A percentile compares a stretch with the other conserved stretches of the same genome.
Conservation (phyloP, 2,329 filamentous ascomycete species). For the Penicillium sp. region DNA sequence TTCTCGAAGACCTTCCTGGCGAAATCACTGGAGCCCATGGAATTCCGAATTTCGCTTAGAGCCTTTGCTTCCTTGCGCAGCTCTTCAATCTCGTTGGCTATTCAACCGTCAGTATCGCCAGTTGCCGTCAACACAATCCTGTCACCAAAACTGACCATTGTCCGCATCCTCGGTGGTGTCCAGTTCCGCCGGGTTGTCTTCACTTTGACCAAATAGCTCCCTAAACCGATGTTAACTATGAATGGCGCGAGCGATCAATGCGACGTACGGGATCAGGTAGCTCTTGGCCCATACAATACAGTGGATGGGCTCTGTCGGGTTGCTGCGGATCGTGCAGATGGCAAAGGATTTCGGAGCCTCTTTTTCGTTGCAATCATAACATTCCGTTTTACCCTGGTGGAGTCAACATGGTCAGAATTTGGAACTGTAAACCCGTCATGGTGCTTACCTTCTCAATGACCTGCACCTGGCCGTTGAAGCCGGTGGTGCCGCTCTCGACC, state of each 20-base stretch:
- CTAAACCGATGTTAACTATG: slow-evolving; percentile 34
- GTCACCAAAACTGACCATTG: slow-evolving; percentile 54
- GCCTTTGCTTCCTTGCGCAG: slow-evolving; percentile 77
- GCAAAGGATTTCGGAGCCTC: slow-evolving; percentile 88
- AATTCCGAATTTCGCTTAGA: slow-evolving; percentile 73
- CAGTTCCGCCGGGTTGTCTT: slow-evolving; percentile 74
- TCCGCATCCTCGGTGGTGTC: slow-evolving; percentile 76
- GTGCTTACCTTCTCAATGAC: slow-evolving; percentile 72
- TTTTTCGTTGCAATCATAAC: slow-evolving; percentile 92
- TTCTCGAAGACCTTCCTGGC: slow-evolving; percentile 81
- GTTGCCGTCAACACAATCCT: background rate
- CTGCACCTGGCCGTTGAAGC: slow-evolving; percentile 96
- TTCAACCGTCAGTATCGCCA: slow-evolving; percentile 17
- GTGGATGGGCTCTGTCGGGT: slow-evolving; percentile 92
- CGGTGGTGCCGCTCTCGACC: slow-evolving; percentile 94
- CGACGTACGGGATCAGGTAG: slow-evolving; percentile 69
- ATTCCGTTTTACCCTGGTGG: slow-evolving; percentile 70
- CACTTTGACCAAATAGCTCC: slow-evolving; percentile 87
- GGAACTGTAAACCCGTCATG: background rate
- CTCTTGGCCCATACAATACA: slow-evolving; percentile 99
- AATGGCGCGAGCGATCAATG: fast-evolving
- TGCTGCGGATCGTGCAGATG: slow-evolving; percentile 95
- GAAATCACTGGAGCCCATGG: slow-evolving; percentile 75
- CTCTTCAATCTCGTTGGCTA: slow-evolving; percentile 77
- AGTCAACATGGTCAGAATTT: slow-evolving; percentile 8